Percentiles rank a stretch among this genome's conserved stretches.
These are phyloP conservation scores for Macrophomina phaseolina DNA, from an alignment of 2,329 filamentous ascomycete species.

Conservation along the genomic window DNA sequence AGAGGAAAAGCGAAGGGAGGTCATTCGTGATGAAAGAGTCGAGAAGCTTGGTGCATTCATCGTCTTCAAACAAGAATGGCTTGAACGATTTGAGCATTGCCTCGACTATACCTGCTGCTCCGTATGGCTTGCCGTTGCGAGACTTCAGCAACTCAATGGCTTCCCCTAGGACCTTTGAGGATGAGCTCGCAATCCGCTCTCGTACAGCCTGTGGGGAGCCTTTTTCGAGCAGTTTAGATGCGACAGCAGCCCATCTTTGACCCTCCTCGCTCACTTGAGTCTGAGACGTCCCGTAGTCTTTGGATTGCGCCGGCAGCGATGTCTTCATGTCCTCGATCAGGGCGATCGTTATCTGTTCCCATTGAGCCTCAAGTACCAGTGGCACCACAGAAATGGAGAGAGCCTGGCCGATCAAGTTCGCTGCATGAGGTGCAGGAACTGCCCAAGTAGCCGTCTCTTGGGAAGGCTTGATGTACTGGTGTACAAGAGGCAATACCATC, in stretches of 20 bases:
- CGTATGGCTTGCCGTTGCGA: slow-evolving; percentile 70
- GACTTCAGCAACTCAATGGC: slow-evolving; percentile 57
- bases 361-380: slow-evolving; percentile 61
- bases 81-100: slow-evolving; percentile 55
- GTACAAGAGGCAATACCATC: slow-evolving; percentile 58
- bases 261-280: slow-evolving; percentile 69
- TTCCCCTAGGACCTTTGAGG: slow-evolving; percentile 51
- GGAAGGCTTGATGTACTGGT: slow-evolving; percentile 58
- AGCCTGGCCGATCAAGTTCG: slow-evolving; percentile 48
- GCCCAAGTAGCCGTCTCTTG: slow-evolving; percentile 56
- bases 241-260: slow-evolving; percentile 67
- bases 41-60: slow-evolving; percentile 50
- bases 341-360: slow-evolving; percentile 65
- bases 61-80: slow-evolving; percentile 46
- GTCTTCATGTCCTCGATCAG: slow-evolving; percentile 72
- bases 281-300: slow-evolving; percentile 76
- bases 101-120: slow-evolving; percentile 65
- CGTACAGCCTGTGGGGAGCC: slow-evolving; percentile 1
- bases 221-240: slow-evolving; percentile 32
- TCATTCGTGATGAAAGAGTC: slow-evolving; percentile 59
- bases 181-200: slow-evolving; percentile 40
- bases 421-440: slow-evolving; percentile 50
- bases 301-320: slow-evolving; percentile 81
- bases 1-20: slow-evolving; percentile 65
- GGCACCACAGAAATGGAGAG: slow-evolving; percentile 52